Percentiles rank a stretch among this genome's conserved stretches.
phyloP scores from a whole-genome alignment of 2,329 filamentous ascomycete genomes.

The Fusarium sp. region DNA sequence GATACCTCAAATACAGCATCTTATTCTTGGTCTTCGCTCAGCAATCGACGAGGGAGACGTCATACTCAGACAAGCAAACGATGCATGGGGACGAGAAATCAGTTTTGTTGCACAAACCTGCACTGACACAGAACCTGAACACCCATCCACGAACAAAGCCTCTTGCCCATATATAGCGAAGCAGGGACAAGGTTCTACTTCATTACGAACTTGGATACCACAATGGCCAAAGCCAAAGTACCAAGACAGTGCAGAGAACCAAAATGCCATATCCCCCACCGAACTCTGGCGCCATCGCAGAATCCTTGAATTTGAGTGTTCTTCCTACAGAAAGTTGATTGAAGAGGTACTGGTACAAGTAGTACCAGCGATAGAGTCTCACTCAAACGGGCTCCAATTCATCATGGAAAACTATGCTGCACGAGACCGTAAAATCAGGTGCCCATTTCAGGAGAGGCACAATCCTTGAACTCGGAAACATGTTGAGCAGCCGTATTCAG shows the following conservation, averaged over 20 bases:
- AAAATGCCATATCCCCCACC: background rate
- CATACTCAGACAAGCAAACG: background rate
- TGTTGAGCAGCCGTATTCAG: background rate
- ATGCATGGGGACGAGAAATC: background rate
- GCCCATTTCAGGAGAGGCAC: background rate
- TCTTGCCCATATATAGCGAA: background rate
- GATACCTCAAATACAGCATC: background rate
- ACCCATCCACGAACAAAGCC: background rate
- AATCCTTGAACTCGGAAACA: background rate
- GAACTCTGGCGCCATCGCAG: background rate
- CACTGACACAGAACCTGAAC: background rate
- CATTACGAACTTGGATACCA: background rate
- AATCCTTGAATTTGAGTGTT: background rate
- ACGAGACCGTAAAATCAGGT: background rate
- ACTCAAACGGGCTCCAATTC: background rate
- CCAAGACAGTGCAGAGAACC: background rate
- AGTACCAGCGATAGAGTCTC: background rate
- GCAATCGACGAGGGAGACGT: background rate
- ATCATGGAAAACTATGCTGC: background rate
- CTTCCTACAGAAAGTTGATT: background rate
- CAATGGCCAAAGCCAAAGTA: background rate
- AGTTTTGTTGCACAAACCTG: background rate
- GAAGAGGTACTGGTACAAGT: background rate
- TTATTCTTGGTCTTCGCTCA: background rate
- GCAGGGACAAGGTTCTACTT: background rate